Conservation (phyloP, 169 alveolate species). For the Eimeria maxima region DNA sequence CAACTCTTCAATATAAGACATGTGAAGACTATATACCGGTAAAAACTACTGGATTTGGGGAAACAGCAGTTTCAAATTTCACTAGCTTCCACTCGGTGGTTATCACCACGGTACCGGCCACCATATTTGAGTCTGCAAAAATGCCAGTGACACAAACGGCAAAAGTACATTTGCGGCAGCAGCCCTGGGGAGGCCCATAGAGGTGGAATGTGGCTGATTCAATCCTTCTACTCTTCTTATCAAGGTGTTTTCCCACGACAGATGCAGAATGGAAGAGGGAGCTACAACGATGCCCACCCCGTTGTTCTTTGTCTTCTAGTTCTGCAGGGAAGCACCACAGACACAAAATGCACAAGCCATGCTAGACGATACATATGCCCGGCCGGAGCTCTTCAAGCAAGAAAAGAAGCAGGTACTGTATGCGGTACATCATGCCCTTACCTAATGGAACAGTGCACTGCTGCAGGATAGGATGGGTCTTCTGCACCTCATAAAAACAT, state of each 20-base stretch:
- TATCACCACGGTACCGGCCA: slow-evolving; percentile 16
- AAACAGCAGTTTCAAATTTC: slow-evolving; percentile 18
- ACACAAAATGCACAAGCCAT: neutral
- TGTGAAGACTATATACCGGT: neutral
- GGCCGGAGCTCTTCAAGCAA: neutral
- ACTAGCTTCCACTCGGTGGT: slow-evolving; percentile 39
- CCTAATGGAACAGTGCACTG: slow-evolving; percentile 61
- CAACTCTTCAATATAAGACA: neutral
- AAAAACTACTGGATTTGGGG: slow-evolving; percentile 65
- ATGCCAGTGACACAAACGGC: neutral
- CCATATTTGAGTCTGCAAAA: slow-evolving; percentile 71
- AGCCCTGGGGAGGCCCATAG: neutral
- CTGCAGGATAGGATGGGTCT: neutral
- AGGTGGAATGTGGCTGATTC: neutral
- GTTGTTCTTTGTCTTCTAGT: slow-evolving; percentile 17
- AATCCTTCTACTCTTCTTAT: neutral
- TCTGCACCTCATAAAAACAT: neutral
- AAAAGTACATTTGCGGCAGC: neutral
- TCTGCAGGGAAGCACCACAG: slow-evolving; percentile 7
- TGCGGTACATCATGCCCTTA: neutral
- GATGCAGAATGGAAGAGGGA: neutral
- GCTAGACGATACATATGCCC: neutral
- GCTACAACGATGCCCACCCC: neutral
- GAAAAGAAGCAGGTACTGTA: neutral
- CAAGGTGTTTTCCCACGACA: neutral